Conservation (phyloP, 495 filamentous ascomycete species). For the Penicillium pancosmium region DNA sequence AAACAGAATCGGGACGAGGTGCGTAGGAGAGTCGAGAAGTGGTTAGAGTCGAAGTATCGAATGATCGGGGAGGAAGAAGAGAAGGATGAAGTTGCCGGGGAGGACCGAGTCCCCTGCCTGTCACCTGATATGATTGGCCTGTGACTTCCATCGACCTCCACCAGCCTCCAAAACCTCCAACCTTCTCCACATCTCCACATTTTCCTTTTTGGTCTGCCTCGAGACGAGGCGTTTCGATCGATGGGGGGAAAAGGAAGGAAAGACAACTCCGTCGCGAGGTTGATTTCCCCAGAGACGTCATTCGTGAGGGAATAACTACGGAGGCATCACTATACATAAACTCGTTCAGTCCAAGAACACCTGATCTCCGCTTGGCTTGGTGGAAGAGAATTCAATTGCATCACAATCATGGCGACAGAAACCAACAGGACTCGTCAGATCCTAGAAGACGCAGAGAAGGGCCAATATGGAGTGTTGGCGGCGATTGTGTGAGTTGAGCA, state of each 20-base stretch:
- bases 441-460: constrained; percentile 60
- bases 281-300: neutral
- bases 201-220: neutral
- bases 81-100: neutral
- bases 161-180: neutral
- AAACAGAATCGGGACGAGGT: constrained; percentile 3
- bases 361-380: neutral
- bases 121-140: neutral
- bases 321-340: constrained; percentile 1
- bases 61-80: neutral
- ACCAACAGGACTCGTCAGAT: constrained; percentile 64
- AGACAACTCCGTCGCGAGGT: too few species aligned
- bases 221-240: neutral
- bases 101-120: neutral
- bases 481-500: constrained; percentile 48
- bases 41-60: neutral
- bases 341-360: neutral
- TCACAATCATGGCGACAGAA: neutral
- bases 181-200: neutral
- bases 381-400: neutral
- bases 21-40: neutral
- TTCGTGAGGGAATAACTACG: neutral
- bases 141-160: neutral
- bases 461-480: constrained; percentile 65
- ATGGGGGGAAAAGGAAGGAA: too few species aligned